phyloP scores from a whole-genome alignment of 192 early-diverging fungal genomes.

The Geranomyces michiganensis region DNA sequence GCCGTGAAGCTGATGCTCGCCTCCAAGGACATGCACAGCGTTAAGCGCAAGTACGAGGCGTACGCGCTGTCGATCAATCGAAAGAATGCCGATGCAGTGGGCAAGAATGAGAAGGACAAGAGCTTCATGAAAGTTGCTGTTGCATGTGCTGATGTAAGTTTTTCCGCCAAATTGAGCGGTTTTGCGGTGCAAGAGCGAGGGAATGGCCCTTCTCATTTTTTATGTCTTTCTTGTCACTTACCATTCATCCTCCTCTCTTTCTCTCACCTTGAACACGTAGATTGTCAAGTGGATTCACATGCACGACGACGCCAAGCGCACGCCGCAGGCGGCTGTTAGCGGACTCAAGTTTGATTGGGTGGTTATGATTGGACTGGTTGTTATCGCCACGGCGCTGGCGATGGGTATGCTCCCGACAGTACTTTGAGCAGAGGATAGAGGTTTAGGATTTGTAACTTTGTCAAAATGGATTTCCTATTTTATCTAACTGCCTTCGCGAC shows the following conservation, averaged over 20 bases:
- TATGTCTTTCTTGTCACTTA: too few species aligned
- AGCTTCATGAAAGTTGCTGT: slow-evolving; percentile 39
- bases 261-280: not conserved
- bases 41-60: slow-evolving; percentile 46
- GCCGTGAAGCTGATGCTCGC: slow-evolving; percentile 52
- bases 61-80: slow-evolving; percentile 44
- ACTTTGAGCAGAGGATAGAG: not conserved
- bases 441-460: too few species aligned
- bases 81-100: slow-evolving; percentile 35
- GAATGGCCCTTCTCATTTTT: too few species aligned
- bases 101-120: slow-evolving; percentile 41
- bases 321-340: not conserved
- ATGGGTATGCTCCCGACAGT: slow-evolving; percentile 27
- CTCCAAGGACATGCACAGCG: slow-evolving; percentile 42
- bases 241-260: too few species aligned
- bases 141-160: slow-evolving; percentile 47
- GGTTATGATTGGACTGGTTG: slow-evolving; percentile 7
- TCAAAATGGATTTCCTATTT: too few species aligned
- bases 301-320: not conserved
- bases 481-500: too few species aligned
- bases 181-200: too few species aligned
- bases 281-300: slow-evolving; percentile 26
- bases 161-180: not conserved
- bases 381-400: slow-evolving; percentile 11
- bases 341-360: not conserved